Percentiles rank a stretch among this genome's conserved stretches.
These are phyloP conservation scores for Sugiyamaella paludigena DNA, from an alignment of 1,139 yeast genomes.

Conservation along the genomic window DNA sequence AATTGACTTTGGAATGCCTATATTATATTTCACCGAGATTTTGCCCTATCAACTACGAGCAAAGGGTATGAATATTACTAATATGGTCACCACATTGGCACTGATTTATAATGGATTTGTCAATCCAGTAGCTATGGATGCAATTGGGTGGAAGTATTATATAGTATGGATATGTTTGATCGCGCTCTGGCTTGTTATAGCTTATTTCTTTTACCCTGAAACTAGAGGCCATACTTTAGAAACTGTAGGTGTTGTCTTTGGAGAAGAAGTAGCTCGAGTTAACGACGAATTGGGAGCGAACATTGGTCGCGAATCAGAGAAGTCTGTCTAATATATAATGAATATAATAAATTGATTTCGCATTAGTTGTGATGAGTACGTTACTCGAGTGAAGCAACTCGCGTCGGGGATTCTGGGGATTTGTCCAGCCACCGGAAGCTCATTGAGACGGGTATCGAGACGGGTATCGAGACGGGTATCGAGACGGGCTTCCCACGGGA, in stretches of 20 bases:
- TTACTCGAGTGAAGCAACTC: too few species aligned
- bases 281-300: constrained; percentile 9
- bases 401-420: too few species aligned
- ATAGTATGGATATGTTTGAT: constrained; percentile 78
- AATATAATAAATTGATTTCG: too few species aligned
- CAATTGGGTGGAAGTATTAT: constrained; percentile 59
- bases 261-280: constrained; percentile 30
- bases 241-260: constrained; percentile 46
- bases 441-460: too few species aligned
- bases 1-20: constrained; percentile 32
- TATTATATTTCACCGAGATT: constrained; percentile 41
- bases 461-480: too few species aligned
- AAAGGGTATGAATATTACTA: constrained; percentile 36
- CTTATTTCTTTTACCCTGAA: constrained; percentile 85
- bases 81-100: constrained; percentile 23
- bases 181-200: constrained; percentile 63
- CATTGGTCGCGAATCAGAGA: constrained; percentile 10
- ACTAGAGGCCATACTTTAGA: constrained; percentile 85
- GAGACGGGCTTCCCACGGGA: too few species aligned
- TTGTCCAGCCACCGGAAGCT: too few species aligned
- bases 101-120: constrained; percentile 47
- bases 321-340: too few species aligned
- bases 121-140: constrained; percentile 59
- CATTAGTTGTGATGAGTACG: too few species aligned
- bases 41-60: constrained; percentile 42